phyloP scores from a whole-genome alignment of 2,329 filamentous ascomycete genomes.

The Cladorrhinum sp. region DNA sequence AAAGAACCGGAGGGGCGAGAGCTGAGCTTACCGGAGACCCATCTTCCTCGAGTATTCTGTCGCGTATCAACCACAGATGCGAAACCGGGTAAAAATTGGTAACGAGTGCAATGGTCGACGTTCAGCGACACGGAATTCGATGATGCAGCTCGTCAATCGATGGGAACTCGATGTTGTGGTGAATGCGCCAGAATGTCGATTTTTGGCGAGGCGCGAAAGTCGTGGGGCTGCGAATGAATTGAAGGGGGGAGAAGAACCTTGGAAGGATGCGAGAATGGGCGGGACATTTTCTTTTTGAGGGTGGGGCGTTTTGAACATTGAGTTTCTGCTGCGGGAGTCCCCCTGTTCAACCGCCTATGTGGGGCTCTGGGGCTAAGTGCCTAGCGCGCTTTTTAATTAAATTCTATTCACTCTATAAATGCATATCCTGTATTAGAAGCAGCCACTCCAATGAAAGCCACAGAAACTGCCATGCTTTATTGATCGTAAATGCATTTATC shows the following conservation, averaged over 20 bases:
- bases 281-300: constrained; percentile 23
- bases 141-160: constrained; percentile 25
- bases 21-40: constrained; percentile 32
- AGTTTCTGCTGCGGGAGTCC: not conserved
- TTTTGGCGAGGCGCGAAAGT: constrained; percentile 23
- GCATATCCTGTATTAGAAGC: not conserved
- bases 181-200: constrained; percentile 24
- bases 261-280: constrained; percentile 24
- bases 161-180: constrained; percentile 20
- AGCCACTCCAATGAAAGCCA: not conserved
- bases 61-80: not conserved
- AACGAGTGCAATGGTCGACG: constrained; percentile 17
- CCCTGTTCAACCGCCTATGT: not conserved
- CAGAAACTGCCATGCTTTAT: not conserved
- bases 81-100: constrained; percentile 17
- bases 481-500: not conserved
- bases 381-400: not conserved
- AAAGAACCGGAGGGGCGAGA: constrained; percentile 7
- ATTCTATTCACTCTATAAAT: not conserved
- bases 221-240: constrained; percentile 29
- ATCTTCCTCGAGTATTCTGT: constrained; percentile 19
- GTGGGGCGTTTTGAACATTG: constrained; percentile 9
- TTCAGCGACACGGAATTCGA: constrained; percentile 17
- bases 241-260: constrained; percentile 16
- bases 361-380: not conserved